Percentiles rank a stretch among this genome's conserved stretches.
phyloP scores from a whole-genome alignment of 768 basidiomycete genomes.

The Hypholoma fasciculare region DNA sequence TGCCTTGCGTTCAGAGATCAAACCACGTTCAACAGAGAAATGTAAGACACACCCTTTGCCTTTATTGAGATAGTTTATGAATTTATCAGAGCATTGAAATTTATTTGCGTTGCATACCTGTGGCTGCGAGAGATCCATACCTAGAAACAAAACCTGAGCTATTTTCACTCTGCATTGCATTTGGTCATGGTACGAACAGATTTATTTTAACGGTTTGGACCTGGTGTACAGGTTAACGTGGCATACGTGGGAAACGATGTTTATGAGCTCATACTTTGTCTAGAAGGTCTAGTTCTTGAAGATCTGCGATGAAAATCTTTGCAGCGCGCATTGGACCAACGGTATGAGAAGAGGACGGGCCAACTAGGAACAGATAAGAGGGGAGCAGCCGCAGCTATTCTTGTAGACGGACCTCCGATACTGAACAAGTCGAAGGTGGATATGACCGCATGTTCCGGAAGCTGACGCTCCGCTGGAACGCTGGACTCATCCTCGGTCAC shows the following conservation, averaged over 20 bases:
- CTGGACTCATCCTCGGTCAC: constrained; percentile 2
- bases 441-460: constrained; percentile 85
- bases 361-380: constrained; percentile 29
- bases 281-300: constrained; percentile 65
- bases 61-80: constrained; percentile 21
- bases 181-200: constrained; percentile 48
- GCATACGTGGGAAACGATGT: neutral
- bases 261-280: constrained; percentile 49
- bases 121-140: constrained; percentile 92
- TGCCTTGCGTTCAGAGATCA: constrained; percentile 45
- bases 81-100: neutral
- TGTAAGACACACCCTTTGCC: constrained; percentile 68
- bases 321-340: constrained; percentile 81
- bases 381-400: neutral
- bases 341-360: constrained; percentile 54
- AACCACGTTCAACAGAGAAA: neutral
- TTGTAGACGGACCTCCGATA: constrained; percentile 66
- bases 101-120: constrained; percentile 46
- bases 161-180: neutral
- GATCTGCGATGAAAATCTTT: constrained; percentile 81
- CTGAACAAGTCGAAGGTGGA: constrained; percentile 93
- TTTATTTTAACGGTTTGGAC: constrained; percentile 83
- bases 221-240: constrained; percentile 32
- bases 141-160: constrained; percentile 32
- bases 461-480: constrained; percentile 21